Evolutionary conservation across 257 asterid genomes (phyloP).

Genomic region (Solanum gandarillasii): DNA sequence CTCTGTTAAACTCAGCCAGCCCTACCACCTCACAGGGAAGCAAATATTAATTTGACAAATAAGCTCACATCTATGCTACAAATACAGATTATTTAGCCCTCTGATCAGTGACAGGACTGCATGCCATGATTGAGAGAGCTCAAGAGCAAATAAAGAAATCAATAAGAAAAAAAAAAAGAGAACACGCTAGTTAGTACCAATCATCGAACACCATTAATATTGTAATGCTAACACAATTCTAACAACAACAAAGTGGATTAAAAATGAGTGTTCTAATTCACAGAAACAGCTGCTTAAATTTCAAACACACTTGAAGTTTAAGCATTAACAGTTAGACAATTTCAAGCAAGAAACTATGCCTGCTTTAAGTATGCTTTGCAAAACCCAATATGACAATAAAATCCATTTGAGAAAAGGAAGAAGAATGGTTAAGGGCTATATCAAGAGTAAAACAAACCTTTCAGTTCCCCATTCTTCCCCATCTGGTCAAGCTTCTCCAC

Average conservation of each 20-base stretch:
- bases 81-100: not conserved
- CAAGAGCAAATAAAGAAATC: not conserved
- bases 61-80: not conserved
- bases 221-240: not conserved
- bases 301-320: not conserved
- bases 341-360: not conserved
- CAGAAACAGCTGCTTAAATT: not conserved
- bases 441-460: conserved; percentile 10
- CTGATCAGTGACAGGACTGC: not conserved
- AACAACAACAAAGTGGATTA: not conserved
- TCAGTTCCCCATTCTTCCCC: conserved; percentile 33
- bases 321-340: not conserved
- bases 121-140: not conserved
- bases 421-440: not conserved
- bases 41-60: not conserved
- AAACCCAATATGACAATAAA: not conserved
- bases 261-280: not conserved
- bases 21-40: not conserved
- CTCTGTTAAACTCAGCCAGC: not conserved
- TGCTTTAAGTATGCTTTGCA: not conserved
- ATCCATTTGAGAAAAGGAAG: not conserved
- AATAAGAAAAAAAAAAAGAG: not conserved
- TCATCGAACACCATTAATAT: not conserved
- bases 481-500: conserved; percentile 23
- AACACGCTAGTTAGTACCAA: not conserved